Evolutionary conservation across 2,329 filamentous ascomycete genomes (phyloP), one percentile per base, ranked within the genome.

Genomic region (Fusarium continuum): DNA sequence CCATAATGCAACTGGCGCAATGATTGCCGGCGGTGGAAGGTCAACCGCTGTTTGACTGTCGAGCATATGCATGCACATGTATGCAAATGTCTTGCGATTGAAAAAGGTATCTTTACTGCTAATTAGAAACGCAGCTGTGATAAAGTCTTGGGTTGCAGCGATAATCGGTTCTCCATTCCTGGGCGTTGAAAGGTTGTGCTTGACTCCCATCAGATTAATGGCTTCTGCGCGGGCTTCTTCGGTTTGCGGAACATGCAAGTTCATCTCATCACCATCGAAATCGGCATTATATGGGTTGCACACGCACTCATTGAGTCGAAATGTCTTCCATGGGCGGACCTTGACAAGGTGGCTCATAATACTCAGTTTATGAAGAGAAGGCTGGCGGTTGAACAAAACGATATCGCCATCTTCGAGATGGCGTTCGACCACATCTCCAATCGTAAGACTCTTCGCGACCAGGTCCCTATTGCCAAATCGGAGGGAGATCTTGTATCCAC

Each of bases 191-290:
- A 99, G 78, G 74, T 99, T 99, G 81, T 98, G 88, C 78, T 97
- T 97, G 52, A 99, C 93, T 35, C 95, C 95, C 95, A 99, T 99
- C 41, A 99, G 80, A 67, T 94, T 93, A 71, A 96, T 96, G 1
- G 95, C 95, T 77, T 99, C 95, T 3, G 94, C 92, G 54, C 95
- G 87, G 10, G 95, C 94, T 77, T 99, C 95, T 79, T 99, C 95
- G 0, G 95, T 98, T 74, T 99, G 95, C 3, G 95, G 95, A 14
- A 99, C 93, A 77, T 99, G 95, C 41, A 99, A 79, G 70, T 99
- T 99, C 95, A 99, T 99, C 77, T 99, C 95, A 70, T 99, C 95
- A 58, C 95, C 95, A 71, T 99, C 95, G 69, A 99, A 99, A 85
- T 99, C 95, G 52, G 95, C 95, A 70, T 99, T 99, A 82, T 99